phyloP scores from a whole-genome alignment of 1,284 basidiomycete genomes.

The Sanghuangporus sanghuang region DNA sequence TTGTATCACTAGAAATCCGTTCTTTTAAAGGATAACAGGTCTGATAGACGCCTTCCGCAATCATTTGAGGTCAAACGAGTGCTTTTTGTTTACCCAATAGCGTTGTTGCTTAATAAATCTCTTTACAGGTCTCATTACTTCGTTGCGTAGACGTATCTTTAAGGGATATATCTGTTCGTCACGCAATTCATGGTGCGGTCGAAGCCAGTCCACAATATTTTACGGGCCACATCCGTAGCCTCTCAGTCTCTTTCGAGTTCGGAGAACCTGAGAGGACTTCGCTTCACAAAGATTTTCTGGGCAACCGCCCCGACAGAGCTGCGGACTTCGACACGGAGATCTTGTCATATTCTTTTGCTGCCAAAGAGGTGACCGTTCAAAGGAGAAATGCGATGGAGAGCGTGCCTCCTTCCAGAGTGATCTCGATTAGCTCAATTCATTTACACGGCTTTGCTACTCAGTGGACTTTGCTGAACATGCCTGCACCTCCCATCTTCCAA shows the following conservation, averaged over 20 bases:
- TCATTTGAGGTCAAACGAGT: neutral
- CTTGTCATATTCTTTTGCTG: slow-evolving; percentile 40
- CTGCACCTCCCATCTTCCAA: slow-evolving; percentile 42
- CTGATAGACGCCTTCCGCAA: neutral
- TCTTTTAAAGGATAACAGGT: neutral
- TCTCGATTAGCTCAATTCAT: slow-evolving; percentile 39
- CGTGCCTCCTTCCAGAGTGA: slow-evolving; percentile 32
- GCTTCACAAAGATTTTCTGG: slow-evolving; percentile 50
- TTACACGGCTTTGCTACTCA: slow-evolving; percentile 45
- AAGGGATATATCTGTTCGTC: slow-evolving; percentile 5
- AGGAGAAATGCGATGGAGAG: slow-evolving; percentile 17
- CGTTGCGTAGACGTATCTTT: slow-evolving; percentile 14
- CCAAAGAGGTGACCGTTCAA: slow-evolving; percentile 32
- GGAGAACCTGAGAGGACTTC: slow-evolving; percentile 41
- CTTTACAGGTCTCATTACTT: slow-evolving; percentile 11
- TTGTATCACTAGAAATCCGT: neutral
- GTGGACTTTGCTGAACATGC: slow-evolving; percentile 54
- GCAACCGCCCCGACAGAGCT: slow-evolving; percentile 29
- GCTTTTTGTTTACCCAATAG: neutral
- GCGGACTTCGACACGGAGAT: slow-evolving; percentile 39
- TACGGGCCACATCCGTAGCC: slow-evolving; percentile 1
- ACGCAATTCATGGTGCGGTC: neutral
- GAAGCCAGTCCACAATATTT: slow-evolving; percentile 10
- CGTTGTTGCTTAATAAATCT: neutral
- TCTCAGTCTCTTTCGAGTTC: slow-evolving; percentile 23